phyloP scores from a whole-genome alignment of 345 rosid genomes.

The Melaleuca alternifolia region DNA sequence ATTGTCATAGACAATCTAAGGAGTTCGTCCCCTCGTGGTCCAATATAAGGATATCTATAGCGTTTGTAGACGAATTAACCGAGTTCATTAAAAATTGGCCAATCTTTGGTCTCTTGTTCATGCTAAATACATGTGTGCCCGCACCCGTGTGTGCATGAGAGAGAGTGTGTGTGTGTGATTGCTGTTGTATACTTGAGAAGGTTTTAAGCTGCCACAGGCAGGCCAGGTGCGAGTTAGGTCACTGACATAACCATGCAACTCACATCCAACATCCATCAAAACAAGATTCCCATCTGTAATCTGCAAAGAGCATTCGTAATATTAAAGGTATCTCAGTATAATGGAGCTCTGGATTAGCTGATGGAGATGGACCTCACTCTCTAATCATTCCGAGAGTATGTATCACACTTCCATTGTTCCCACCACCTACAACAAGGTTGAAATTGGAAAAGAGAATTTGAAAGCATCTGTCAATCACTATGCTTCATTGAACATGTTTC shows the following conservation, averaged over 20 bases:
- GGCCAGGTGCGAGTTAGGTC: constrained; percentile 98
- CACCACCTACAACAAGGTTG: constrained; percentile 95
- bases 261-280: constrained; percentile 97
- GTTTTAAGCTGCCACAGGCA: constrained; percentile 66
- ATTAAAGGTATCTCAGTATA: background rate
- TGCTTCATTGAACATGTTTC: background rate
- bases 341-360: background rate
- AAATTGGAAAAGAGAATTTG: constrained; percentile 34
- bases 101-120: no score
- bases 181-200: constrained; percentile 47
- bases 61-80: no score
- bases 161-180: no score
- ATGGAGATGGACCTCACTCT: constrained; percentile 34
- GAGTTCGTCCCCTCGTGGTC: no score
- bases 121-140: no score
- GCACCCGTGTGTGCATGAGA: no score
- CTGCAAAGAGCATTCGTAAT: constrained; percentile 25
- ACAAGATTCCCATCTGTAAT: constrained; percentile 77
- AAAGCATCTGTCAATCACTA: background rate
- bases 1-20: no score
- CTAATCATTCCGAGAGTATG: constrained; percentile 96
- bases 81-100: no score
- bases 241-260: constrained; percentile 90
- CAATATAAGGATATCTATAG: no score
- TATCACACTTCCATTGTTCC: constrained; percentile 77